A percentile compares a stretch with the other conserved stretches of the same genome.
These are phyloP conservation scores for Nicotiana tomentosiformis DNA, from an alignment of 257 asterid species.

Conservation along the genomic window DNA sequence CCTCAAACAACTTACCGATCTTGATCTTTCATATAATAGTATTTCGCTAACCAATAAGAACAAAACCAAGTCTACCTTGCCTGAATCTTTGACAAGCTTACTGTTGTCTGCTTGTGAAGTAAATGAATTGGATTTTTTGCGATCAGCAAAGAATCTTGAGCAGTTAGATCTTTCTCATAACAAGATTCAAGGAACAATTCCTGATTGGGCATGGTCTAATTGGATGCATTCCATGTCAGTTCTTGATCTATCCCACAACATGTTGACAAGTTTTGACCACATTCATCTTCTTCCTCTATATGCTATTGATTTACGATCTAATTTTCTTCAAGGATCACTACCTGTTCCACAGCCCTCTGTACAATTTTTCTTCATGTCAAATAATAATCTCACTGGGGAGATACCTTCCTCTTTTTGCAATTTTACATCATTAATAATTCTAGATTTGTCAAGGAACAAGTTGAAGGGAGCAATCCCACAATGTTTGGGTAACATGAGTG, in stretches of 20 bases:
- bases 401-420: conserved; percentile 17
- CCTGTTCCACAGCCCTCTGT: neutral
- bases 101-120: neutral
- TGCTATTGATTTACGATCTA: conserved; percentile 7
- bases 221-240: neutral
- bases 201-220: neutral
- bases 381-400: conserved; percentile 11
- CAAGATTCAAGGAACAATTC: neutral
- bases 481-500: conserved; percentile 15
- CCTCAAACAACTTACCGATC: neutral
- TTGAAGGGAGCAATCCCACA: conserved; percentile 13
- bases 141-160: neutral
- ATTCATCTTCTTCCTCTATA: neutral
- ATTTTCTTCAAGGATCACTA: conserved; percentile 7
- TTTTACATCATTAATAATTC: neutral
- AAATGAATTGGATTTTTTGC: neutral
- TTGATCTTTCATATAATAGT: neutral
- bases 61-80: neutral
- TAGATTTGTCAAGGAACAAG: conserved; percentile 15
- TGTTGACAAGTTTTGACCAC: neutral
- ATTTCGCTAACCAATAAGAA: neutral
- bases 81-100: neutral
- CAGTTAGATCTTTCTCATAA: conserved; percentile 13
- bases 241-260: conserved; percentile 12
- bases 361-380: neutral